Conservation (phyloP, 2,329 filamentous ascomycete genomes). For the Mariannaea elegans region DNA sequence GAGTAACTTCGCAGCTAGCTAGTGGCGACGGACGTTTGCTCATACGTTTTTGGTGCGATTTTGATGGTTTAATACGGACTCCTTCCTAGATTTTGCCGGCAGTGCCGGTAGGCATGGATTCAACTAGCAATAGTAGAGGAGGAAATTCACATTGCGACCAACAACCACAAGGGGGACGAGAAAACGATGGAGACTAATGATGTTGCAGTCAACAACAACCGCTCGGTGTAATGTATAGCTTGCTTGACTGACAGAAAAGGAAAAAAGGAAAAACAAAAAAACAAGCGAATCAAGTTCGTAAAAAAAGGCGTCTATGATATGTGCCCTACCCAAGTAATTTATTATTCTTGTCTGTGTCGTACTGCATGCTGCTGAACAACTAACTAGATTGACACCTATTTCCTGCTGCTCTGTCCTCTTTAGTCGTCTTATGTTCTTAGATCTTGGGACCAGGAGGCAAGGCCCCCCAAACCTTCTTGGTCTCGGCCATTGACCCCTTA, state of each 20-base stretch:
- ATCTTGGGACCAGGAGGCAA: constrained; percentile 69
- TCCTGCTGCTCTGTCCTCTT: background rate
- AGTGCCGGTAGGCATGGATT: constrained; percentile 2
- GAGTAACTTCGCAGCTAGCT: constrained; percentile 18
- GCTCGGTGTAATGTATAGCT: constrained; percentile 24
- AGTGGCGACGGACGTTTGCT: background rate
- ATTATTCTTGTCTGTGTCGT: background rate
- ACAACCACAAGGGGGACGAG: constrained; percentile 5
- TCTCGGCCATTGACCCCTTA: constrained; percentile 77
- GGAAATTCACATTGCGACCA: constrained; percentile 24
- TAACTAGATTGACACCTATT: too few relatives aligned
- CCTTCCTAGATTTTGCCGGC: constrained; percentile 12
- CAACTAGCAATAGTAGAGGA: constrained; percentile 28
- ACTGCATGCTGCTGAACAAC: background rate
- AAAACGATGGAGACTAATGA: constrained; percentile 15
- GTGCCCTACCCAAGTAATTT: background rate
- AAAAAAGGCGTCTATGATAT: constrained; percentile 7
- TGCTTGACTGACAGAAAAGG: constrained; percentile 2
- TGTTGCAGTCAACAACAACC: constrained; percentile 18
- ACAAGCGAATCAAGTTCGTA: constrained; percentile 14
- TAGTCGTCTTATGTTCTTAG: constrained; percentile 36
- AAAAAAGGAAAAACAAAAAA: constrained; percentile 15
- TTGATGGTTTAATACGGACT: constrained; percentile 13
- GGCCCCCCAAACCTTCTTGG: constrained; percentile 72
- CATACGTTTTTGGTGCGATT: background rate